Base-by-base conservation (phyloP, 192 early-diverging fungal species). In the Podila minutissima region DNA sequence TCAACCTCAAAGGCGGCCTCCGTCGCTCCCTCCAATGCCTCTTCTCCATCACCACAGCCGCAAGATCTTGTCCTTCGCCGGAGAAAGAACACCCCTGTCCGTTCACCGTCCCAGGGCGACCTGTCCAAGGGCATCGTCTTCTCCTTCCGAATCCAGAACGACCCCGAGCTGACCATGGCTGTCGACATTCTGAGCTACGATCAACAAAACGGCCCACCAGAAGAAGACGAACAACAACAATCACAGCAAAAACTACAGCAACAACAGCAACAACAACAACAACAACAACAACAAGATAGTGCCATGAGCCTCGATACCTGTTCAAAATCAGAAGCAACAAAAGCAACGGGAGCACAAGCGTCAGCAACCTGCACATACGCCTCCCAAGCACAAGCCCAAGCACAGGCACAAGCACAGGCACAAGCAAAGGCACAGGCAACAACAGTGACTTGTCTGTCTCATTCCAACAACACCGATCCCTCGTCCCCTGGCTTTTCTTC, bases 141-240 rank as follows among this genome's bases (percentile, higher is more conserved):
- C 65, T 33, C 77, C 50, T 81, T 81, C 31, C 77, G 77, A 37
- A 69, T 81, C 71, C 55, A 81, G 62, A 64, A 68, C 10, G 77
- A 73, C 41, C 58, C 77, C 41, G 71, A 81, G 67, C 71, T 81
- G 50, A 73, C 77, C 62, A 81, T 81, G 76, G 76, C 76, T 10
- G 76, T 81, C 41, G 71, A 81, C 71, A 81, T 81, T 69, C 77
- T 64, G 48, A 69, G 71, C 13, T 81, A 81, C 50, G 77, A 81
- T 71, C 77, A 72, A 50, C 65, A 72, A 3, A 55, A 73, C 28
- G 48, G 41, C 37, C 24, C 49, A 2, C 37, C 63, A 61, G 55
- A 37, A 17, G 48, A 22, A 53, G 11, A 46, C 41, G 41, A 17
- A 46, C 41, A 46, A 13, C 26, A 19, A 17, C 20, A 33, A 33